Base-by-base conservation (phyloP, 164 flowering plant genomes). In the Berberis vulgaris region DNA sequence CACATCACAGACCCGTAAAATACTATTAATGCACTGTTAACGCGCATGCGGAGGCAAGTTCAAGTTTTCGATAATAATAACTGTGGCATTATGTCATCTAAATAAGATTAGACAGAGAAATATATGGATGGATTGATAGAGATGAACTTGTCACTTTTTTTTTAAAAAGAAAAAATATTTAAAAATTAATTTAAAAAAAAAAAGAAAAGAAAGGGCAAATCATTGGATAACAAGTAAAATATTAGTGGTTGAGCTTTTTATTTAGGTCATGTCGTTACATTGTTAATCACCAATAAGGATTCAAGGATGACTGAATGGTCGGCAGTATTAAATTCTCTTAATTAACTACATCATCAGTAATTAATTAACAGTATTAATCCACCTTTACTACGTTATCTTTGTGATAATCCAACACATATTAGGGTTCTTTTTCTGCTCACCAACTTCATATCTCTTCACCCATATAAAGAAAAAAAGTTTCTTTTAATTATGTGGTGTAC, bases 151-250 rank as follows among this genome's bases (percentile, higher is more conserved):
- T 26, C 26, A 26, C 0, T 26, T 26, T 26, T 26, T 26, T 26
- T 26, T 26, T 26, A 26, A 26, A 26, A 26, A 26, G 26, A 26
- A 26, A 3, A 12, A 41, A 63, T 13, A 9, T 1, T 9, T 7
- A 66, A 47, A 58, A 39, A 59, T 50, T 3, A 5, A 50, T 52
- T 10, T 50, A 26, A 50, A 6, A 50, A 3, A 26, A 26, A 26
- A 26, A 26, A 26, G 0, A 26, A 26, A 26, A 26, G 0, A 26
- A 26, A 26, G 26, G 26, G 26, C 60, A 67, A 67, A 67, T 67
- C 65, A 67, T 67, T 67, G 65, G 70, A 56, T 61, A 13, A 55
- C 11, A 54, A 26, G 26, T 67, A 45, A 3, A 67, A 67, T 46
- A 67, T 45, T 55, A 47, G 10, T 45, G 54, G 65, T 61, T 59